Conservation (phyloP, 306 rosid genomes). For the Cercis canadensis region DNA sequence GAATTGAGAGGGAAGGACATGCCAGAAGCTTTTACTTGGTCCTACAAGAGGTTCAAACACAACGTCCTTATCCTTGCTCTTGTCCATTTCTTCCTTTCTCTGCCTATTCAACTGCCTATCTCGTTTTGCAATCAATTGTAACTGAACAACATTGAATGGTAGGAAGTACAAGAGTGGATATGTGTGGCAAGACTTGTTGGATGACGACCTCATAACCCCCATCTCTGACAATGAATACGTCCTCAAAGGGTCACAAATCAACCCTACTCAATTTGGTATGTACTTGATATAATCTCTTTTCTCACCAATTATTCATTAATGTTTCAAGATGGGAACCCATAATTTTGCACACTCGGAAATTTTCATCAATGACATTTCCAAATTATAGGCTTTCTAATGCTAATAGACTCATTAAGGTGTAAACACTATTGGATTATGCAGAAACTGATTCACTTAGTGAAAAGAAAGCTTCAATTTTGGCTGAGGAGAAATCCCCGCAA, state of each 20-base stretch:
- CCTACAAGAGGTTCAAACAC: constrained; percentile 71
- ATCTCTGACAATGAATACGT: constrained; percentile 88
- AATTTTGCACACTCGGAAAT: not conserved
- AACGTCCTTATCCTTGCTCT: not conserved
- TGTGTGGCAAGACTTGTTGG: constrained; percentile 91
- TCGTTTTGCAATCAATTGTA: constrained; percentile 27
- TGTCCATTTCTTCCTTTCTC: constrained; percentile 21
- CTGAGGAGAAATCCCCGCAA: constrained; percentile 34
- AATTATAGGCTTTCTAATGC: constrained; percentile 21
- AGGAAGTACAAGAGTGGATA: constrained; percentile 91
- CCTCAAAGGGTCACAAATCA: constrained; percentile 84
- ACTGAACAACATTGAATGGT: constrained; percentile 36
- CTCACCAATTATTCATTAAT: constrained; percentile 20
- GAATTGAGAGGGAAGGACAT: constrained; percentile 75
- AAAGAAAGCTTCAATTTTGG: constrained; percentile 33
- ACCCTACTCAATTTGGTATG: constrained; percentile 49
- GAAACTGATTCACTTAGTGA: constrained; percentile 38
- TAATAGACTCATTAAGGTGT: constrained; percentile 17
- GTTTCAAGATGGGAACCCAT: not conserved
- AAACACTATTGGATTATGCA: constrained; percentile 30
- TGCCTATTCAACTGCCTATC: constrained; percentile 6
- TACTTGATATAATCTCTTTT: constrained; percentile 17
- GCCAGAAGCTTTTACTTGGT: constrained; percentile 78
- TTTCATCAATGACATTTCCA: constrained; percentile 33
- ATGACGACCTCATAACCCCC: constrained; percentile 87